phyloP scores from a whole-genome alignment of 208 protist genomes.

The Trypanosoma avium region DNA sequence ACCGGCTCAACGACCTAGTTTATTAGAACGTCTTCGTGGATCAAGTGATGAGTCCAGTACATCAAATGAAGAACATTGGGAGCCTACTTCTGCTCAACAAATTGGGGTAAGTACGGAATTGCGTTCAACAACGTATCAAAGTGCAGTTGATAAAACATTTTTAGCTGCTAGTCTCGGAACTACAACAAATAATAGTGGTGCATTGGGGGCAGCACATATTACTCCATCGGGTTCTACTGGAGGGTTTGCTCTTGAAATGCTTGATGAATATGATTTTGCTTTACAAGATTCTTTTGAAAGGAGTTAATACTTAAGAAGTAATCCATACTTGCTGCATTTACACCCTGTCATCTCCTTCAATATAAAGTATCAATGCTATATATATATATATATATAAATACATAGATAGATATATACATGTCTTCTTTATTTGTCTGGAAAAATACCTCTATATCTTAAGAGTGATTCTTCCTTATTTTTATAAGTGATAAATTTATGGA shows the following conservation, averaged over 20 bases:
- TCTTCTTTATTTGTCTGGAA: too few relatives aligned
- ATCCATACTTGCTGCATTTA: too few relatives aligned
- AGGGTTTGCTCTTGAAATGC: background rate
- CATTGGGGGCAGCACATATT: background rate
- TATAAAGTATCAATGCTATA: too few relatives aligned
- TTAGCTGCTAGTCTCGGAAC: background rate
- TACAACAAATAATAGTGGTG: background rate
- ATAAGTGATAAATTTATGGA: too few relatives aligned
- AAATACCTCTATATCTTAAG: too few relatives aligned
- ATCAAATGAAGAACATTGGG: background rate
- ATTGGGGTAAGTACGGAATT: background rate
- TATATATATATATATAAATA: too few relatives aligned
- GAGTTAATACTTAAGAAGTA: too few relatives aligned
- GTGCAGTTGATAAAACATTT: background rate
- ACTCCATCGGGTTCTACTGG: background rate
- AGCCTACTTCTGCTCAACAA: background rate
- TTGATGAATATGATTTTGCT: constrained; percentile 13
- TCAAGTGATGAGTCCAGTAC: constrained; percentile 3
- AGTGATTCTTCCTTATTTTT: too few relatives aligned
- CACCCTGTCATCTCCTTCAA: too few relatives aligned
- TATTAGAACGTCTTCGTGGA: constrained; percentile 13
- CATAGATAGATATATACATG: too few relatives aligned
- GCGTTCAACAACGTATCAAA: background rate
- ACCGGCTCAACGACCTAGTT: background rate
- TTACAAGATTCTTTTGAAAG: background rate